Evolutionary conservation across 1,284 basidiomycete species (phyloP).

Genomic region (Limonomyces culmigenus): DNA sequence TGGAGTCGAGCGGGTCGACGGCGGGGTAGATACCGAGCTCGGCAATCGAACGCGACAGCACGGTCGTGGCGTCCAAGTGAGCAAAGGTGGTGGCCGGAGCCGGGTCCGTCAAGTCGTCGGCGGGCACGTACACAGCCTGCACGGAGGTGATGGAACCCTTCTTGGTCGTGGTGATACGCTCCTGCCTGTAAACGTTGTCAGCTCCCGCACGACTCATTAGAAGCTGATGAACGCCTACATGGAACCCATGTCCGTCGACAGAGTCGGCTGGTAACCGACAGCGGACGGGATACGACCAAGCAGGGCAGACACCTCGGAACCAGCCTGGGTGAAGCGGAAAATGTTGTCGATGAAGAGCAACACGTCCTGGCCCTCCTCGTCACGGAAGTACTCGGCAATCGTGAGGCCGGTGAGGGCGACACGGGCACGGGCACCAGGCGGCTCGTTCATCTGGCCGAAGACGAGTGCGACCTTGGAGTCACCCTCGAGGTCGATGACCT

Average conservation of each 20-base stretch:
- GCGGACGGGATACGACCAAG: slow-evolving; percentile 99
- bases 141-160: slow-evolving; percentile 99
- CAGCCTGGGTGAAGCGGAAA: slow-evolving; percentile 99
- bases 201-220: slow-evolving; percentile 2
- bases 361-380: slow-evolving; percentile 99
- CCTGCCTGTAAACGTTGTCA: slow-evolving; percentile 44
- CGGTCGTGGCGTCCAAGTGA: slow-evolving; percentile 98
- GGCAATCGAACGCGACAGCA: slow-evolving; percentile 96
- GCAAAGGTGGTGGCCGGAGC: slow-evolving; percentile 99
- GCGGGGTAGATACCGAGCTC: slow-evolving; percentile 99
- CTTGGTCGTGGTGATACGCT: slow-evolving; percentile 99
- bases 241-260: slow-evolving; percentile 99
- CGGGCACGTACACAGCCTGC: slow-evolving; percentile 98
- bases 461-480: slow-evolving; percentile 99
- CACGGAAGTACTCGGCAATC: slow-evolving; percentile 99
- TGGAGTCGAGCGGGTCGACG: slow-evolving; percentile 97
- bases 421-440: slow-evolving; percentile 99
- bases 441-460: slow-evolving; percentile 99
- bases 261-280: slow-evolving; percentile 99
- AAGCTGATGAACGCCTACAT: slow-evolving; percentile 51
- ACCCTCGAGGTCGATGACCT: slow-evolving; percentile 98
- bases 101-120: slow-evolving; percentile 99
- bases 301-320: slow-evolving; percentile 98
- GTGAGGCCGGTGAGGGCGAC: slow-evolving; percentile 97
- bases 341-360: slow-evolving; percentile 99